A percentile compares a stretch with the other conserved stretches of the same genome.
These are phyloP conservation scores for Cylindrotheca fusiformis DNA, from an alignment of 108 stramenopile species.

Conservation along the genomic window DNA sequence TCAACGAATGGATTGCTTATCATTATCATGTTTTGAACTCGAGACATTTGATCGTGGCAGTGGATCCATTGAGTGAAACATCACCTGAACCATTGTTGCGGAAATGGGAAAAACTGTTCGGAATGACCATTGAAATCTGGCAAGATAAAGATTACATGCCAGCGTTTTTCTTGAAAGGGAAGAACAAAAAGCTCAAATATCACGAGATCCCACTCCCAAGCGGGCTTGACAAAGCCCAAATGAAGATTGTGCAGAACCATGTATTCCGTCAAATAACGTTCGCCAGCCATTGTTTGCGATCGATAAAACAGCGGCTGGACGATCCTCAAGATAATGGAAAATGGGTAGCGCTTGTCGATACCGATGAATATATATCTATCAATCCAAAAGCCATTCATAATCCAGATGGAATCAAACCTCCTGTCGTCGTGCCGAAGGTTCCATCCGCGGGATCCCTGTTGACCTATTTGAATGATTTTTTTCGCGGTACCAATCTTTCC, in stretches of 20 bases:
- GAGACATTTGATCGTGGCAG: slow-evolving; percentile 41
- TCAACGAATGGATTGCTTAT: too few relatives aligned
- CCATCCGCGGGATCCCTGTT: slow-evolving; percentile 10
- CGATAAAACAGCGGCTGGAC: slow-evolving; percentile 8
- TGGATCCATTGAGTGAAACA: too few relatives aligned
- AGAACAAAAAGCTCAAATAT: too few relatives aligned
- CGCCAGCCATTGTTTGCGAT: slow-evolving; percentile 22
- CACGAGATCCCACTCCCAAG: background rate
- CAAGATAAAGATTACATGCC: too few relatives aligned
- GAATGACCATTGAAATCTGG: too few relatives aligned
- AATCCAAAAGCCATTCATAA: too few relatives aligned
- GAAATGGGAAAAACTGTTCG: too few relatives aligned
- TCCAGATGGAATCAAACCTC: too few relatives aligned
- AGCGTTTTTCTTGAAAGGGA: too few relatives aligned
- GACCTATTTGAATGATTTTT: slow-evolving; percentile 4
- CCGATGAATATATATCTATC: slow-evolving; percentile 62
- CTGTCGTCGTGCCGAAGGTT: background rate
- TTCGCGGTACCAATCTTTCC: too few relatives aligned
- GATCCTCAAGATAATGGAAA: background rate
- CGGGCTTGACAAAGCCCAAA: slow-evolving; percentile 1
- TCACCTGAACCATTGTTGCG: slow-evolving; percentile 52
- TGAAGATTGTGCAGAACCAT: slow-evolving; percentile 24
- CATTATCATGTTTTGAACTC: slow-evolving; percentile 57
- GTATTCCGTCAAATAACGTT: slow-evolving; percentile 33
- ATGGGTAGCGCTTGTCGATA: slow-evolving; percentile 62